Evolutionary conservation across 345 rosid genomes (phyloP), one percentile per base, ranked within the genome.

Genomic region (Gossypium anomalum): DNA sequence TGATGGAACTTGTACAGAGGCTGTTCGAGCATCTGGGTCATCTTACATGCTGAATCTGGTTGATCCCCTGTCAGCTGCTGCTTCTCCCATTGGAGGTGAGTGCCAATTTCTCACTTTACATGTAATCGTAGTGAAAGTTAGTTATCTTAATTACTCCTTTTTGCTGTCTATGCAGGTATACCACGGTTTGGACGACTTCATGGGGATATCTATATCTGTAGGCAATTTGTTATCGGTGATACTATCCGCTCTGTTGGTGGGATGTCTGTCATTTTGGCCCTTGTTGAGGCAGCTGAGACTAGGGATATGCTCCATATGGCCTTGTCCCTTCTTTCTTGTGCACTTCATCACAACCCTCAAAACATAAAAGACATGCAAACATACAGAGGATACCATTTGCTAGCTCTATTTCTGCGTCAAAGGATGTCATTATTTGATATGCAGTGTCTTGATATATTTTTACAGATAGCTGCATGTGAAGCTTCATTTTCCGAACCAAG

Each of bases 241-340:
- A 86, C 88, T 58, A 88, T 96, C 73, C 92, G 88, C 75, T 92
- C 97, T 63, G 85, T 93, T 47, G 99, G 99, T 63, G 99, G 99
- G 75, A 87, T 92, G 79, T 77, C 91, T 73, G 92, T 93, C 85
- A 86, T 96, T 57, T 86, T 96, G 78, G 89, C 94, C 44, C 97
- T 96, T 77, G 87, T 93, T 82, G 99, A 96, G 84, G 94, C 97
- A 62, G 91, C 98, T 70, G 94, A 88, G 86, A 88, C 97, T 61
- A 89, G 92, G 82, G 90, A 92, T 78, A 93, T 96, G 99, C 95
- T 96, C 79, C 97, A 93, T 85, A 93, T 90, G 97, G 89, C 97
- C 71, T 85, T 96, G 82, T 82, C 90, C 34, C 83, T 96, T 76
- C 97, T 96, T 79, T 90, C 99, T 41, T 86, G 88, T 85, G 91